Evolutionary conservation across 2,329 filamentous ascomycete species (phyloP).

Genomic region (Mollisiaceae sp.): DNA sequence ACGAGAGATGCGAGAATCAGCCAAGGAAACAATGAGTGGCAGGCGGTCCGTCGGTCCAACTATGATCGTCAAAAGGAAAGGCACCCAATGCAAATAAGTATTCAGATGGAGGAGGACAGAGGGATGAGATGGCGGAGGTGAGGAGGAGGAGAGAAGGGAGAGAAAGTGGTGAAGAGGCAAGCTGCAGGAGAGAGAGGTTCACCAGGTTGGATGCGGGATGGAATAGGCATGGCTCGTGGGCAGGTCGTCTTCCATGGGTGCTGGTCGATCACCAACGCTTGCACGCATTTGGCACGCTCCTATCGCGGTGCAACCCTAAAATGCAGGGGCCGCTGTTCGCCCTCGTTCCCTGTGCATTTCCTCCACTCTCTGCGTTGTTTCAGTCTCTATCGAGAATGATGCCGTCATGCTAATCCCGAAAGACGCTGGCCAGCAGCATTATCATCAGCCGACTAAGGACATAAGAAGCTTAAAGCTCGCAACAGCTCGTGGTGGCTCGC

Average conservation of each 20-base stretch:
- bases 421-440: neutral
- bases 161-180: conserved; percentile 5
- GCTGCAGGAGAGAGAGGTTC: conserved; percentile 13
- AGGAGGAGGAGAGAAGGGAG: conserved; percentile 10
- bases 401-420: conserved; percentile 9
- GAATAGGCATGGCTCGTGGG: neutral
- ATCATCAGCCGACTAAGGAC: conserved; percentile 7
- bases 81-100: conserved; percentile 10
- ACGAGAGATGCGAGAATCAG: conserved; percentile 10
- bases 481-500: neutral
- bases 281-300: conserved; percentile 12
- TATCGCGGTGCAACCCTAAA: conserved; percentile 13
- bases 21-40: conserved; percentile 9
- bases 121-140: conserved; percentile 8
- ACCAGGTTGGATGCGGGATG: conserved; percentile 16
- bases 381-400: conserved; percentile 6
- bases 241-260: conserved; percentile 1
- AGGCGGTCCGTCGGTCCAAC: neutral
- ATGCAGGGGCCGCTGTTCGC: conserved; percentile 21
- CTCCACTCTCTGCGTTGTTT: conserved; percentile 9
- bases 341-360: neutral
- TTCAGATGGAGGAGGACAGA: neutral
- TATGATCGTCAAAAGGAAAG: conserved; percentile 12
- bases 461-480: conserved; percentile 3
- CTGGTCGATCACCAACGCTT: conserved; percentile 20